A percentile compares a stretch with the other conserved stretches of the same genome.
These are phyloP conservation scores for Mimosa bimucronata DNA, from an alignment of 306 rosid species.

Conservation along the genomic window DNA sequence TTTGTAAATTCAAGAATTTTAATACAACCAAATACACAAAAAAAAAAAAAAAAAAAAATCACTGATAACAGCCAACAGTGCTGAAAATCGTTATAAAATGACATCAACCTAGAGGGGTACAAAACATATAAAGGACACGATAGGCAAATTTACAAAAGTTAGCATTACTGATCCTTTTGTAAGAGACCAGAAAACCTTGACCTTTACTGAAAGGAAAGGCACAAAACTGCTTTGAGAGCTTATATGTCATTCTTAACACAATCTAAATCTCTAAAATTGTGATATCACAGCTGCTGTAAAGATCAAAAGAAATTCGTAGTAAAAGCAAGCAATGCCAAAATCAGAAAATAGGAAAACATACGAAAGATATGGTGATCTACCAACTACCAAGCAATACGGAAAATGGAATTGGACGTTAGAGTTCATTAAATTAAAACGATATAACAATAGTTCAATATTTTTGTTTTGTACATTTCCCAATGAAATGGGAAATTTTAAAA, in stretches of 20 bases:
- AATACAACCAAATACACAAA: neutral
- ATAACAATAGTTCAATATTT: slow-evolving; percentile 22
- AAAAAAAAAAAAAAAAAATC: neutral
- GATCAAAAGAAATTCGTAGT: neutral
- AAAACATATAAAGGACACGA: neutral
- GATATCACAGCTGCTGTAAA: neutral
- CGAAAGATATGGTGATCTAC: neutral
- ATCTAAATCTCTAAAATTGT: neutral
- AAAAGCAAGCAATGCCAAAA: slow-evolving; percentile 1
- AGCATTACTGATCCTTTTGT: neutral
- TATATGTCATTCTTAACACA: neutral
- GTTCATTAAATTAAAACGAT: neutral
- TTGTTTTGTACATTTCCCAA: slow-evolving; percentile 27
- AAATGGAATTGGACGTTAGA: slow-evolving; percentile 16
- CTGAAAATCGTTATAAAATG: neutral
- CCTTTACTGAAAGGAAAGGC: neutral
- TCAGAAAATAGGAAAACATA: neutral
- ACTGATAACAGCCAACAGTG: neutral
- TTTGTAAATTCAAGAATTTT: neutral
- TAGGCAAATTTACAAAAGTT: neutral
- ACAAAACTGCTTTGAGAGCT: neutral
- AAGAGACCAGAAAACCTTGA: neutral
- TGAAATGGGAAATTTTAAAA: slow-evolving; percentile 23
- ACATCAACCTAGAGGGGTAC: neutral
- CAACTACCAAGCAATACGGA: slow-evolving; percentile 20